A percentile compares a stretch with the other conserved stretches of the same genome.
These are phyloP conservation scores for Spathaspora sp. DNA, from an alignment of 805 yeast species.

Conservation along the genomic window DNA sequence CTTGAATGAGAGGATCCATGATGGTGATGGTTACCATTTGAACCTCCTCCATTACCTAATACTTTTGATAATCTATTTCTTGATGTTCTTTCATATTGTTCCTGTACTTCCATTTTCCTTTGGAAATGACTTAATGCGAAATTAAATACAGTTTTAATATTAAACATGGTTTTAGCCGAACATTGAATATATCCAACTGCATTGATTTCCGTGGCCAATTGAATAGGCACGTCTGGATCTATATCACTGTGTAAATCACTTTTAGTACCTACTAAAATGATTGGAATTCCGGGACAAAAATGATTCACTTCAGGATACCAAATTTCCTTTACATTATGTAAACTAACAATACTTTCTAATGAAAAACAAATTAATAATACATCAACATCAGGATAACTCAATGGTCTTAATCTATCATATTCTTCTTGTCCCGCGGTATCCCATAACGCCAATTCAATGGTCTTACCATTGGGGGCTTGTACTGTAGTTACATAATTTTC, in stretches of 20 bases:
- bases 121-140: slow-evolving; percentile 49
- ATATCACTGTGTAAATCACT: slow-evolving; percentile 47
- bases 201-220: slow-evolving; percentile 55
- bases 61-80: slow-evolving; percentile 32
- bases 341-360: slow-evolving; percentile 55
- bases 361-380: slow-evolving; percentile 74
- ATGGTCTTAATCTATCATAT: slow-evolving; percentile 74
- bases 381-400: slow-evolving; percentile 77
- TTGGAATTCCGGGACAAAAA: slow-evolving; percentile 78
- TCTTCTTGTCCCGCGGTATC: slow-evolving; percentile 92
- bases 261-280: slow-evolving; percentile 79
- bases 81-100: slow-evolving; percentile 32
- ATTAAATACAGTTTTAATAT: slow-evolving; percentile 66
- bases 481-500: slow-evolving; percentile 70
- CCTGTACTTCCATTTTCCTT: slow-evolving; percentile 30
- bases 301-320: slow-evolving; percentile 89
- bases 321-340: slow-evolving; percentile 69
- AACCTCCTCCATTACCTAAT: slow-evolving; percentile 17
- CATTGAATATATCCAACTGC: slow-evolving; percentile 76
- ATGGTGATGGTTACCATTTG: slow-evolving; percentile 4
- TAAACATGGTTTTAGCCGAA: slow-evolving; percentile 68
- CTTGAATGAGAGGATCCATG: slow-evolving; percentile 14
- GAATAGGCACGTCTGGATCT: slow-evolving; percentile 48
- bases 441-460: slow-evolving; percentile 74
- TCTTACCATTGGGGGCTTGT: slow-evolving; percentile 72